Evolutionary conservation across 345 rosid species (phyloP), one percentile per base, ranked within the genome.

Genomic region (Pugionium dolabratum): DNA sequence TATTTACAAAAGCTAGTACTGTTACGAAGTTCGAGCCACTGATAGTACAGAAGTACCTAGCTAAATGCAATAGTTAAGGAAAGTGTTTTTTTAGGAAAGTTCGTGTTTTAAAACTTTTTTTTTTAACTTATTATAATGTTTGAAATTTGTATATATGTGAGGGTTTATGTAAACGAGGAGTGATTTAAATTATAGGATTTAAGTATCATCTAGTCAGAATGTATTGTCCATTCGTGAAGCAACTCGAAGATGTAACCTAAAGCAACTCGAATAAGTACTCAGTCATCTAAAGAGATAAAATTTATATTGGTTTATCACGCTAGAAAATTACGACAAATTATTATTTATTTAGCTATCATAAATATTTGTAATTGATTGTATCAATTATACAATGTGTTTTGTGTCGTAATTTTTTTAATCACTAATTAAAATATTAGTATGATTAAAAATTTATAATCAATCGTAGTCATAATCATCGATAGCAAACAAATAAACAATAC

Each of bases 151-250:
- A 59, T 68, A 43, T 34, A 2, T 46, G 3, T 54, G 32, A 9
- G 33, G 54, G 59, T 69, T 62, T 70, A 18, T 61, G 43, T 31
- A 71, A 62, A 55, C 70, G 64, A 71, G 75, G 70, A 48, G 5
- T 55, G 32, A 57, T 70, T 70, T 70, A 41, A 49, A 30, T 18
- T 18, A 18, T 18, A 18, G 18, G 30, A 30, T 48, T 71, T 26
- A 59, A 37, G 7, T 37, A 9, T 62, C 29, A 45, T 62, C 34
- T 26, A 37, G 56, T 11, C 29, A 53, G 25, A 27, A 45, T 31
- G 26, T 31, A 7, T 32, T 55, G 69, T 70, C 36, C 18, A 37
- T 70, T 25, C 54, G 18, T 55, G 58, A 58, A 54, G 75, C 45
- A 71, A 71, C 53, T 48, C 64, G 67, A 44, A 53, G 7, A 62